Evolutionary conservation across 495 filamentous ascomycete species (phyloP).

Genomic region (Penicillium coffeae): DNA sequence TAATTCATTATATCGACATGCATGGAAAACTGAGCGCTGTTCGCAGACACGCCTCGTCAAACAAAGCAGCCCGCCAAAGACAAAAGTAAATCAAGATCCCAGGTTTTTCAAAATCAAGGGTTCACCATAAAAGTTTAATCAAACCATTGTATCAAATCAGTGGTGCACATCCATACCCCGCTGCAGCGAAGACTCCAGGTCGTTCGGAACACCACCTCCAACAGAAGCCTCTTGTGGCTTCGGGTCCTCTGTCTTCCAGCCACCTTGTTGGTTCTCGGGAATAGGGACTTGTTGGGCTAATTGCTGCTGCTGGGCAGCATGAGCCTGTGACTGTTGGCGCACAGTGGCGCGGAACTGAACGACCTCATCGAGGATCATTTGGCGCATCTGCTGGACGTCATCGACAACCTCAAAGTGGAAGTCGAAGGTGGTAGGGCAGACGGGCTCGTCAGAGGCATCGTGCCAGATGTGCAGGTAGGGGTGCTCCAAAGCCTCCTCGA

Average conservation of each 20-base stretch:
- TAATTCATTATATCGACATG: conserved; percentile 26
- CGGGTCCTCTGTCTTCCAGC: conserved; percentile 80
- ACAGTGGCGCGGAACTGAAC: conserved; percentile 72
- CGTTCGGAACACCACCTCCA: conserved; percentile 47
- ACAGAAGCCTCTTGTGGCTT: conserved; percentile 75
- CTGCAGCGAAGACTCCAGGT: conserved; percentile 82
- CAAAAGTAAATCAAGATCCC: conserved; percentile 2
- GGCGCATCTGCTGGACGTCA: conserved; percentile 86
- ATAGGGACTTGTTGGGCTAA: conserved; percentile 59
- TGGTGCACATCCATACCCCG: conserved; percentile 67
- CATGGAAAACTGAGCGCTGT: conserved; percentile 10
- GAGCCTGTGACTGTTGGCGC: conserved; percentile 58
- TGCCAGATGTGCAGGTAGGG: conserved; percentile 98
- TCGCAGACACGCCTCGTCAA: conserved; percentile 5
- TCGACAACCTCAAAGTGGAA: conserved; percentile 97
- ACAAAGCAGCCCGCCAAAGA: conserved; percentile 4
- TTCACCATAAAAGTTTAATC: neutral
- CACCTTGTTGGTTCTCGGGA: conserved; percentile 59
- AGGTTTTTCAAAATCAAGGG: neutral
- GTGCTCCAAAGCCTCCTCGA: conserved; percentile 92
- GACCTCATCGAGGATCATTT: conserved; percentile 96
- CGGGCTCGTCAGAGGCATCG: conserved; percentile 91
- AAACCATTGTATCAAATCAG: conserved; percentile 1
- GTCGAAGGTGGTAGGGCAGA: conserved; percentile 90
- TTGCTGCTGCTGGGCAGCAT: conserved; percentile 39